These are phyloP conservation scores for Ehretia macrophylla DNA, from an alignment of 257 asterid genomes.

Conservation along the genomic window DNA sequence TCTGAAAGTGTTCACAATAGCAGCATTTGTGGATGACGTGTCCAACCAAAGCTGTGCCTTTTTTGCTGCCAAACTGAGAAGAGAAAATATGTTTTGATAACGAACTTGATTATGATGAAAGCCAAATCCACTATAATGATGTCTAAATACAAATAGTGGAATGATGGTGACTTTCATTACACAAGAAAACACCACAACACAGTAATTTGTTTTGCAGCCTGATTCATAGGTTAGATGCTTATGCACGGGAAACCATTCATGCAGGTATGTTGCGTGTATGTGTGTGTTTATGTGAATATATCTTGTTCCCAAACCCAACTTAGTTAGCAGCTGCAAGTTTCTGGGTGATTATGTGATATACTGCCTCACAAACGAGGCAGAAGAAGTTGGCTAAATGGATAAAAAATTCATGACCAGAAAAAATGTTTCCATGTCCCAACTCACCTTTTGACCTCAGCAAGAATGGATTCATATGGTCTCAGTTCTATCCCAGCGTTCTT, in stretches of 20 bases:
- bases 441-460: slow-evolving; percentile 83
- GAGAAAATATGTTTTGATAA: not conserved
- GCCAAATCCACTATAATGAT: not conserved
- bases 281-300: too few relatives aligned
- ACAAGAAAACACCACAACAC: too few relatives aligned
- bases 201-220: too few relatives aligned
- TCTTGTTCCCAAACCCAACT: too few relatives aligned
- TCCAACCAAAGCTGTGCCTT: slow-evolving; percentile 87
- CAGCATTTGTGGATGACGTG: slow-evolving; percentile 79
- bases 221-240: too few relatives aligned
- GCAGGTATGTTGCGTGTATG: too few relatives aligned
- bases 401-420: not conserved
- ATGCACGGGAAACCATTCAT: too few relatives aligned
- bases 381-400: not conserved
- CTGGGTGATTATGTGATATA: not conserved
- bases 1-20: slow-evolving; percentile 63
- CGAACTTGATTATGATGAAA: not conserved
- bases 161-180: too few relatives aligned
- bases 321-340: not conserved
- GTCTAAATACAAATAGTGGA: too few relatives aligned
- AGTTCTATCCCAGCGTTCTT: slow-evolving; percentile 70
- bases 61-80: slow-evolving; percentile 72
- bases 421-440: slow-evolving; percentile 7
- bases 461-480: slow-evolving; percentile 79
- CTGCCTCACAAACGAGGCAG: not conserved